Percentiles rank a stretch among this genome's conserved stretches.
Conservation (phyloP, 345 rosid genomes). For the Fremontodendron californicum region DNA sequence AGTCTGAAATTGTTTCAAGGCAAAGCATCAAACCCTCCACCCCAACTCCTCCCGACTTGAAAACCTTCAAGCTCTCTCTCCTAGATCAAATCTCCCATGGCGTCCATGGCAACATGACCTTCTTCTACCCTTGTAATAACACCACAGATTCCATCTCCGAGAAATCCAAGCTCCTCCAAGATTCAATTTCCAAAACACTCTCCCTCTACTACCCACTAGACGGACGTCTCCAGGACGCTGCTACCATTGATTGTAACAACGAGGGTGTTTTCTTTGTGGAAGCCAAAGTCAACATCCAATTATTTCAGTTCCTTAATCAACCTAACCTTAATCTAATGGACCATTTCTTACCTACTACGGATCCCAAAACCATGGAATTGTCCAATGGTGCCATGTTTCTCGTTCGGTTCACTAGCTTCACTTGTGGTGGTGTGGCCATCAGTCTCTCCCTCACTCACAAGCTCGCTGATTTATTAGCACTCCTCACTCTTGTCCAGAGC, state of each 20-base stretch:
- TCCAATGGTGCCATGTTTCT: conserved; percentile 6
- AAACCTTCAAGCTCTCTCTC: conserved; percentile 21
- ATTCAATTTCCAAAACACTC: conserved; percentile 18
- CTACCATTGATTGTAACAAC: conserved; percentile 22
- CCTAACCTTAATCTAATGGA: conserved; percentile 4
- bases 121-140: conserved; percentile 16
- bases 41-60: conserved; percentile 15
- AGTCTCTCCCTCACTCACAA: conserved; percentile 16
- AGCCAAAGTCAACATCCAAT: background rate
- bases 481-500: conserved; percentile 15
- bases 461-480: conserved; percentile 7
- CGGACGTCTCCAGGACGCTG: conserved; percentile 11
- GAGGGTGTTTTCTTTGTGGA: conserved; percentile 23
- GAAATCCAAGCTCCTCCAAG: conserved; percentile 13
- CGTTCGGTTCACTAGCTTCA: conserved; percentile 18
- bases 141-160: background rate
- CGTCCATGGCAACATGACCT: conserved; percentile 17
- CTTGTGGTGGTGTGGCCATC: conserved; percentile 17
- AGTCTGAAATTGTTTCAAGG: conserved; percentile 9
- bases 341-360: background rate
- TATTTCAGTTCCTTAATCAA: conserved; percentile 2
- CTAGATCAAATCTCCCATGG: conserved; percentile 20
- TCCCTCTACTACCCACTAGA: conserved; percentile 21
- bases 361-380: conserved; percentile 9
- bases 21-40: conserved; percentile 9